A percentile compares a stretch with the other conserved stretches of the same genome.
Conservation (phyloP, 306 rosid species). For the Sesbania bispinosa region DNA sequence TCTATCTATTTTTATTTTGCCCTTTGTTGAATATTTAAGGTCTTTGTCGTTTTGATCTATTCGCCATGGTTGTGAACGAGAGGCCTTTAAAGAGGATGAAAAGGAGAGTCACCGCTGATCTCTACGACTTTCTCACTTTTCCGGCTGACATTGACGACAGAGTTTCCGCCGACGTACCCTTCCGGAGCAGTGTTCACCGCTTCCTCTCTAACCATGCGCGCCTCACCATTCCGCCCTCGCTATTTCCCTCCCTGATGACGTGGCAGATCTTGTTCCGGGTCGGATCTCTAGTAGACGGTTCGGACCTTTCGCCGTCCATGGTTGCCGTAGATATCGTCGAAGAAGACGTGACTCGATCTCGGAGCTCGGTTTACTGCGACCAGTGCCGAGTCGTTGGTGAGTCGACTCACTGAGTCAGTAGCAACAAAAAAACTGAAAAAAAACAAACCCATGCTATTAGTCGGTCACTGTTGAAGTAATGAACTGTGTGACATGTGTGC, state of each 20-base stretch:
- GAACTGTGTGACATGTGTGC: no score
- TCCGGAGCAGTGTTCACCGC: slow-evolving; percentile 45
- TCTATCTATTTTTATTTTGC: no score
- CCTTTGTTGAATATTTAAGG: no score
- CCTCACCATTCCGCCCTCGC: slow-evolving; percentile 56
- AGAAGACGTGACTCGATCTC: slow-evolving; percentile 89
- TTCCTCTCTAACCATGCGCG: slow-evolving; percentile 69
- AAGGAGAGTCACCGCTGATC: slow-evolving; percentile 71
- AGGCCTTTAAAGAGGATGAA: slow-evolving; percentile 81
- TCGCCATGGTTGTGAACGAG: slow-evolving; percentile 73
- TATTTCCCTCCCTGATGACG: slow-evolving; percentile 70
- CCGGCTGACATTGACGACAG: background rate
- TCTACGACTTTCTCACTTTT: slow-evolving; percentile 56
- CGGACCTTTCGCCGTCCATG: slow-evolving; percentile 40
- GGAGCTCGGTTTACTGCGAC: slow-evolving; percentile 66
- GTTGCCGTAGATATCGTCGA: slow-evolving; percentile 77
- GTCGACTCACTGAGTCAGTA: slow-evolving; percentile 38
- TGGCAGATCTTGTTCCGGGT: slow-evolving; percentile 84
- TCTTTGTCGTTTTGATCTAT: no score
- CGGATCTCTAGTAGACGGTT: slow-evolving; percentile 33
- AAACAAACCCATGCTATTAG: no score
- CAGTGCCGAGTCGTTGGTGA: slow-evolving; percentile 99
- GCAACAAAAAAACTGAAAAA: no score
- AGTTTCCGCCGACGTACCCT: slow-evolving; percentile 31
- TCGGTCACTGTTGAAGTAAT: no score